These are phyloP conservation scores for Salvia hispanica DNA, from an alignment of 257 asterid species.

Conservation along the genomic window DNA sequence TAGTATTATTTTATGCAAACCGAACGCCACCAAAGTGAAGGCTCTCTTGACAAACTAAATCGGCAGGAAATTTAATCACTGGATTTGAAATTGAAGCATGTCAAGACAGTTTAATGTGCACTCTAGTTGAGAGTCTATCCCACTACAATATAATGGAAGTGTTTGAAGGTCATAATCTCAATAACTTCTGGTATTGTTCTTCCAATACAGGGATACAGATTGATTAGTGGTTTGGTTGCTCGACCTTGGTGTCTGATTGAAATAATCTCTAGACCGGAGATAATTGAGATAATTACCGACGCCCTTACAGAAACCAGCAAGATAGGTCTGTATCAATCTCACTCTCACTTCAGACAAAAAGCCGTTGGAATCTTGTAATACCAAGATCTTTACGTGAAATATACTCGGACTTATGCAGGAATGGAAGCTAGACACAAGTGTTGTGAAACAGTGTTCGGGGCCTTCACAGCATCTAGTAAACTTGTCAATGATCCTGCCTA, in stretches of 20 bases:
- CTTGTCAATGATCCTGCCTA: conserved; percentile 60
- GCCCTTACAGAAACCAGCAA: conserved; percentile 65
- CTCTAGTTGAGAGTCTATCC: neutral
- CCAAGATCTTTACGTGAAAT: neutral
- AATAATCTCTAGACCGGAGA: conserved; percentile 69
- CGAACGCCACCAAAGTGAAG: too few species aligned
- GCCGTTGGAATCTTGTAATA: neutral
- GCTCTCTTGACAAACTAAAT: too few species aligned
- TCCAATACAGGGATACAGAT: conserved; percentile 69
- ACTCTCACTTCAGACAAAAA: conserved; percentile 5
- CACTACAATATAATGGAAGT: too few species aligned
- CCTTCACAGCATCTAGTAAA: conserved; percentile 55
- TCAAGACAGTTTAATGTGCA: conserved; percentile 4
- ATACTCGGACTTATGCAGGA: conserved; percentile 48
- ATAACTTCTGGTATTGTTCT: conserved; percentile 13
- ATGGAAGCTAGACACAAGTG: conserved; percentile 95
- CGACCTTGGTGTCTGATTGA: conserved; percentile 92
- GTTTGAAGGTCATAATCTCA: conserved; percentile 6
- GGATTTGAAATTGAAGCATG: conserved; percentile 2
- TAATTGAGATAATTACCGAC: conserved; percentile 59
- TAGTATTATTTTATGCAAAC: too few species aligned
- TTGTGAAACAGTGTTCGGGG: conserved; percentile 68
- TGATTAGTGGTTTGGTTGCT: conserved; percentile 73
- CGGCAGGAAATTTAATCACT: neutral
- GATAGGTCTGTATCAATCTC: conserved; percentile 56